These are phyloP conservation scores for Gaertneriomyces semiglobifer DNA, from an alignment of 192 early-diverging fungal genomes.

Conservation along the genomic window DNA sequence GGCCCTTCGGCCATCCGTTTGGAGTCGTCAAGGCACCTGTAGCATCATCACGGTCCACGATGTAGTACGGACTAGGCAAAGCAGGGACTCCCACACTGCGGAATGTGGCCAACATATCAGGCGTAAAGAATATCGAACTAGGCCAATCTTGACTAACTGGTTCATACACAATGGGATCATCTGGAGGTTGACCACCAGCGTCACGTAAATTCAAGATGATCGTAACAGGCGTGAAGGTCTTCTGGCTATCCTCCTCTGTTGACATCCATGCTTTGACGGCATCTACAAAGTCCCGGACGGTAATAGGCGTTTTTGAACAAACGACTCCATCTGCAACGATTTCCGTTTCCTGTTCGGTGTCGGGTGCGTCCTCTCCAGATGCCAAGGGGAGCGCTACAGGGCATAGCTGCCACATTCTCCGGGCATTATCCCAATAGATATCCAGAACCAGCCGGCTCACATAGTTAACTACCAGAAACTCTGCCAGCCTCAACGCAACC, in stretches of 20 bases:
- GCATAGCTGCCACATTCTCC: constrained; percentile 19
- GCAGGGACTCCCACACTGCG: neutral
- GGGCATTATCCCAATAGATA: constrained; percentile 21
- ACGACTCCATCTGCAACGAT: neutral
- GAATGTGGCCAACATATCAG: constrained; percentile 12
- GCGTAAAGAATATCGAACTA: constrained; percentile 10
- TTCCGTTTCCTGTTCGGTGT: neutral
- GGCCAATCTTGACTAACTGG: neutral
- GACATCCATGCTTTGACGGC: constrained; percentile 5
- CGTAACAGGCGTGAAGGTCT: neutral
- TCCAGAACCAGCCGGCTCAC: constrained; percentile 16
- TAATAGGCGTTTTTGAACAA: neutral
- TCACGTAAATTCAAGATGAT: constrained; percentile 23
- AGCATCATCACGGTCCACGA: neutral
- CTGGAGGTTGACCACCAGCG: neutral
- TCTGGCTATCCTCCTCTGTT: neutral
- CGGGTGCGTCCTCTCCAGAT: neutral
- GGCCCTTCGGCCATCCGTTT: constrained; percentile 15
- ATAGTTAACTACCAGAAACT: neutral
- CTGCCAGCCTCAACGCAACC: neutral
- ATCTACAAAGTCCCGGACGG: neutral
- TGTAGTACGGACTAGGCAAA: constrained; percentile 10
- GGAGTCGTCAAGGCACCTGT: constrained; percentile 9
- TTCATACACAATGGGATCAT: constrained; percentile 8
- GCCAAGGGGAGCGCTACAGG: constrained; percentile 9